Evolutionary conservation across 495 filamentous ascomycete genomes (phyloP), one percentile per base, ranked within the genome.

Genomic region (Talaromyces wortmannii): DNA sequence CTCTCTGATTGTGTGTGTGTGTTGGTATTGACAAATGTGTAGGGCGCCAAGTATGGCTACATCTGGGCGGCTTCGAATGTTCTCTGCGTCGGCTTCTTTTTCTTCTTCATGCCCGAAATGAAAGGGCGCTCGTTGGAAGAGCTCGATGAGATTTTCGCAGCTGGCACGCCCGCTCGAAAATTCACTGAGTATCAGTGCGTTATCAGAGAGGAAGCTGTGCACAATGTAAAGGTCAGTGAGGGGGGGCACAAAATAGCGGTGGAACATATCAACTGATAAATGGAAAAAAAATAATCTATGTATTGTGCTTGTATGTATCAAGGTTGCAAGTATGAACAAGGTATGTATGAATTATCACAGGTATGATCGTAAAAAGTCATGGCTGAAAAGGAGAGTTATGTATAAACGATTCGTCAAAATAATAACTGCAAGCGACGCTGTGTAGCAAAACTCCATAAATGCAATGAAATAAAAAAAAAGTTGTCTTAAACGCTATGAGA

Each of bases 51-150:
- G 56, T 79, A 81, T 51, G 71, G 73, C 0, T 81, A 81, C 54
- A 78, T 82, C 48, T 80, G 78, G 77, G 72, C 70, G 2, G 76
- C 50, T 31, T 63, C 58, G 8, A 63, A 63, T 15, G 17, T 56
- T 0, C 7, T 55, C 44, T 67, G 75, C 31, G 74, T 72, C 7
- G 56, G 65, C 5, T 81, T 76, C 66, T 65, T 81, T 6, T 81
- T 63, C 55, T 72, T 80, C 61, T 79, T 69, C 67, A 60, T 82
- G 45, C 79, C 78, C 4, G 78, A 82, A 61, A 75, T 77, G 58
- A 81, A 79, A 58, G 74, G 71, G 23, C 69, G 77, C 7, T 77
- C 71, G 1, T 59, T 81, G 17, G 77, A 81, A 45, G 72, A 77
- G 51, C 74, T 83, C 48, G 78, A 84, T 50, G 78, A 82, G 64